These are phyloP conservation scores for Fraxinus pennsylvanica DNA, from an alignment of 257 asterid species.

Conservation along the genomic window DNA sequence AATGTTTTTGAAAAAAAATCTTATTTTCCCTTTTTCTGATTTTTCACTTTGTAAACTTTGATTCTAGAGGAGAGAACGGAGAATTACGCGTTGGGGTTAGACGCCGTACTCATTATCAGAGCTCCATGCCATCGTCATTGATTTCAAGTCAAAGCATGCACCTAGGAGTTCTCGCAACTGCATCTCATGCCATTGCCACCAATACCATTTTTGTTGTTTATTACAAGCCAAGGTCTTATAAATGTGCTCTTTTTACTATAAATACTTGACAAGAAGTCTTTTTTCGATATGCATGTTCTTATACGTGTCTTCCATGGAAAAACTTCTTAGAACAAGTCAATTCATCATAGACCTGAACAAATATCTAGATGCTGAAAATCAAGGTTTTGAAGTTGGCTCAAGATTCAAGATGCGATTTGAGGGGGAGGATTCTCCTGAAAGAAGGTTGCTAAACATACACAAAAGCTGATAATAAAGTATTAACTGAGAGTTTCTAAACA, in stretches of 20 bases:
- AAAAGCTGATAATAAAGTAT: slow-evolving; percentile 7
- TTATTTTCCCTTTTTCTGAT: neutral
- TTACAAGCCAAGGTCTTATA: slow-evolving; percentile 75
- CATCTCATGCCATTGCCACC: slow-evolving; percentile 68
- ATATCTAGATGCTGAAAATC: slow-evolving; percentile 62
- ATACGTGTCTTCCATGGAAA: neutral
- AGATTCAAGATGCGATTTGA: slow-evolving; percentile 81
- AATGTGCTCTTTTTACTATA: neutral
- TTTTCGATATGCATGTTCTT: slow-evolving; percentile 1
- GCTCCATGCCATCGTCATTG: slow-evolving; percentile 74
- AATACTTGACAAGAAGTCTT: neutral
- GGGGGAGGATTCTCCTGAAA: slow-evolving; percentile 80
- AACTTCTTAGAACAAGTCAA: slow-evolving; percentile 62
- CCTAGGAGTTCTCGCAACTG: slow-evolving; percentile 83
- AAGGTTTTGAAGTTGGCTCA: slow-evolving; percentile 66
- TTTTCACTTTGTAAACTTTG: neutral
- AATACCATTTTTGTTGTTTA: slow-evolving; percentile 65
- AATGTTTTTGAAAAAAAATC: neutral
- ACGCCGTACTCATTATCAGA: slow-evolving; percentile 60
- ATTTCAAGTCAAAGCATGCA: slow-evolving; percentile 91
- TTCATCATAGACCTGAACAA: slow-evolving; percentile 75
- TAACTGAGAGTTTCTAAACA: slow-evolving; percentile 2
- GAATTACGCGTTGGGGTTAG: slow-evolving; percentile 74
- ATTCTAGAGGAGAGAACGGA: slow-evolving; percentile 62
- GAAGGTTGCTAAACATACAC: slow-evolving; percentile 48